Conservation (phyloP, 176 grass and related monocot species). For the Chrysopogon serrulatus region DNA sequence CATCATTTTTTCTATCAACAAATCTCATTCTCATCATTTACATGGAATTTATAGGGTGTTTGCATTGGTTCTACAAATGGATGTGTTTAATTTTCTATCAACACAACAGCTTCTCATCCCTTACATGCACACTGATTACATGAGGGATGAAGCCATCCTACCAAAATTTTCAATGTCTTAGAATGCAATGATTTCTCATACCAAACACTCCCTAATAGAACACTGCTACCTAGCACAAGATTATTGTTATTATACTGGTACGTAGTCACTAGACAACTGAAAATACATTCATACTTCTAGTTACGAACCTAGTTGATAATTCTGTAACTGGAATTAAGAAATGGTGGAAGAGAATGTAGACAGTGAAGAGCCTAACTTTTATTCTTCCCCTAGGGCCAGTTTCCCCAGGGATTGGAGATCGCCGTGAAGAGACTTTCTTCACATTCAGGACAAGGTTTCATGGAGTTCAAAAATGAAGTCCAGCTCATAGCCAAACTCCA, state of each 20-base stretch:
- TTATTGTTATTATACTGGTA: background rate
- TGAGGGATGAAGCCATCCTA: no score
- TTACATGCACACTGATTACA: no score
- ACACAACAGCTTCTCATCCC: no score
- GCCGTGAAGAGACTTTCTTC: background rate
- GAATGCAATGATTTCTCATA: no score
- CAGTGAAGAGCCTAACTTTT: background rate
- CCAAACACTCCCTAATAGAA: background rate
- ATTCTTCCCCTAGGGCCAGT: background rate
- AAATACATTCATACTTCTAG: background rate
- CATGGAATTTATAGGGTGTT: background rate
- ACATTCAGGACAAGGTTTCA: slow-evolving; percentile 24
- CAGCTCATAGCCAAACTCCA: slow-evolving; percentile 33
- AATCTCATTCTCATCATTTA: background rate
- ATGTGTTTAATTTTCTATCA: no score
- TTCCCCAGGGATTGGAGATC: background rate
- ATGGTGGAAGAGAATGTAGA: background rate
- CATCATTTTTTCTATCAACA: background rate
- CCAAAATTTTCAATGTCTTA: no score
- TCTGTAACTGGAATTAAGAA: background rate
- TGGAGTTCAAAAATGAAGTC: slow-evolving; percentile 26
- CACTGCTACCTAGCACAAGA: background rate
- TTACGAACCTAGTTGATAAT: background rate
- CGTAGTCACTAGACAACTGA: no score
- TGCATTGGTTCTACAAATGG: no score